phyloP scores from a whole-genome alignment of 2,329 filamentous ascomycete species.

The Clonostachys sp. region DNA sequence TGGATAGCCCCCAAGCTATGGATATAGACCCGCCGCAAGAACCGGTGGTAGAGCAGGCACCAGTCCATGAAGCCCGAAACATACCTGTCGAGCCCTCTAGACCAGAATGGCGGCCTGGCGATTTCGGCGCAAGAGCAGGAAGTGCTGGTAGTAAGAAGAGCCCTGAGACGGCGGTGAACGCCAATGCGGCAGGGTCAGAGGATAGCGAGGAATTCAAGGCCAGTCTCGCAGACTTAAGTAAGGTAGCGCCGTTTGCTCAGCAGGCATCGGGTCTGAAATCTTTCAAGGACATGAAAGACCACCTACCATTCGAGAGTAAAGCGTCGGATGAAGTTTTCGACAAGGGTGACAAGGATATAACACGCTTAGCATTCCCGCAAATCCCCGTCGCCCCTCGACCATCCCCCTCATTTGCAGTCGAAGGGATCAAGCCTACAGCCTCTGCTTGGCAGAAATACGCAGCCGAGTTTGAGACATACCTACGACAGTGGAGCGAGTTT shows the following conservation, averaged over 20 bases:
- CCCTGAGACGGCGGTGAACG: constrained; percentile 21
- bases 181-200: constrained; percentile 39
- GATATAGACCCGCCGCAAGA: constrained; percentile 54
- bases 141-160: background rate
- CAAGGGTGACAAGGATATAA: constrained; percentile 19
- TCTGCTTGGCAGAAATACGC: constrained; percentile 46
- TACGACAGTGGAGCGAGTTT: constrained; percentile 43
- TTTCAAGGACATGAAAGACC: constrained; percentile 50
- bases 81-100: constrained; percentile 55
- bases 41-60: constrained; percentile 9
- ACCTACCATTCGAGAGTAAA: constrained; percentile 51
- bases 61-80: constrained; percentile 32
- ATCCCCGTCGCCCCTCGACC: constrained; percentile 44
- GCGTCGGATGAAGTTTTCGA: constrained; percentile 35
- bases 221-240: constrained; percentile 49
- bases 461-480: constrained; percentile 47
- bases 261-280: constrained; percentile 45
- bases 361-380: constrained; percentile 37
- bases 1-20: constrained; percentile 55
- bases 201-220: constrained; percentile 51
- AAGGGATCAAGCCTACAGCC: constrained; percentile 35
- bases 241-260: constrained; percentile 49
- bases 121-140: constrained; percentile 19
- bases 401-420: constrained; percentile 34
- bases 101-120: constrained; percentile 54